Percentiles rank a stretch among this genome's conserved stretches.
Conservation (phyloP, 768 basidiomycete genomes). For the Roridomyces roridus region DNA sequence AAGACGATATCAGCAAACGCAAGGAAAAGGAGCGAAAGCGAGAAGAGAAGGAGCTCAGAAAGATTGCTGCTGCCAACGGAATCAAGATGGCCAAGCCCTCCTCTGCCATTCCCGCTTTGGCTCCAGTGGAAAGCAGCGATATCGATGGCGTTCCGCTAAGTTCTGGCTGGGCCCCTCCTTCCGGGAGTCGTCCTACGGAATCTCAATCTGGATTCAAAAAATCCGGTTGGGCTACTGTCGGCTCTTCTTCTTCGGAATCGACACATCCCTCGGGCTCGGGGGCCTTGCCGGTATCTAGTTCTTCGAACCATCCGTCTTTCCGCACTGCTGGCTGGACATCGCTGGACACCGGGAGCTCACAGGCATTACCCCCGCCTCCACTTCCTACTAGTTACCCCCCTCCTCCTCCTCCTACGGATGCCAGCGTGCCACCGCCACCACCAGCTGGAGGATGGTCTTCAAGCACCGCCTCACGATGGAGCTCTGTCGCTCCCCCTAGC, state of each 20-base stretch:
- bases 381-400: slow-evolving; percentile 22
- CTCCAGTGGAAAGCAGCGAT: slow-evolving; percentile 29
- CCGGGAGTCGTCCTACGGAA: slow-evolving; percentile 27
- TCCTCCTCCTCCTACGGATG: slow-evolving; percentile 27
- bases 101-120: slow-evolving; percentile 24
- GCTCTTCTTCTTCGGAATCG: slow-evolving; percentile 28
- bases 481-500: not conserved
- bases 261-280: slow-evolving; percentile 2
- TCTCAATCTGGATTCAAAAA: slow-evolving; percentile 44
- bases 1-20: slow-evolving; percentile 73
- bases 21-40: slow-evolving; percentile 88
- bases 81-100: slow-evolving; percentile 67
- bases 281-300: slow-evolving; percentile 23
- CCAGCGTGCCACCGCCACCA: slow-evolving; percentile 12
- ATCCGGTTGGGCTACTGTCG: slow-evolving; percentile 58
- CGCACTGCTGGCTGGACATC: slow-evolving; percentile 72
- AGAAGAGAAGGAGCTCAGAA: slow-evolving; percentile 85
- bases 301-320: slow-evolving; percentile 50
- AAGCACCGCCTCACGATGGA: slow-evolving; percentile 1
- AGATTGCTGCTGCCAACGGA: slow-evolving; percentile 83
- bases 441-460: slow-evolving; percentile 6
- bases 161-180: slow-evolving; percentile 56
- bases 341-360: slow-evolving; percentile 56
- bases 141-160: slow-evolving; percentile 45
- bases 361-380: slow-evolving; percentile 29